These are phyloP conservation scores for Xylaria sp. DNA, from an alignment of 2,329 filamentous ascomycete genomes.

Conservation along the genomic window DNA sequence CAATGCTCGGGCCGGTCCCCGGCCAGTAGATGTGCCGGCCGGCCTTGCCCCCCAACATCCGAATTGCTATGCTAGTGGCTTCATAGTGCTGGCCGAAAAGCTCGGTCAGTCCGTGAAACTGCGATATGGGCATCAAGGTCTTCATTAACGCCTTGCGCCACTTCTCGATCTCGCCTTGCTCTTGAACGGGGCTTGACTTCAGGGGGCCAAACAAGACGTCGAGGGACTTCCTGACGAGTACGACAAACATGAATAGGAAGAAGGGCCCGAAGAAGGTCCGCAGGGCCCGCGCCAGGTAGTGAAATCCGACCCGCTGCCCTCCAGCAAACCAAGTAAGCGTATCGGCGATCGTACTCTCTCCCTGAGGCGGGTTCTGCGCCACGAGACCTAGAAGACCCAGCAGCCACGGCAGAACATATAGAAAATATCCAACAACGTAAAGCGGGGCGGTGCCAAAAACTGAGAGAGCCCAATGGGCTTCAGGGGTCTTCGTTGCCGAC, in stretches of 20 bases:
- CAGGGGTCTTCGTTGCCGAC: constrained; percentile 40
- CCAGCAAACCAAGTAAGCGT: constrained; percentile 54
- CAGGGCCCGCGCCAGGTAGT: constrained; percentile 52
- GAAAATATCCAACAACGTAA: constrained; percentile 41
- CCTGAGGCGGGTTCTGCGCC: constrained; percentile 42
- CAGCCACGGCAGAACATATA: constrained; percentile 50
- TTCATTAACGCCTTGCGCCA: constrained; percentile 51
- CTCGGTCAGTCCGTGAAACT: constrained; percentile 51
- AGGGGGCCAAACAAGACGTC: constrained; percentile 45
- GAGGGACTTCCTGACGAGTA: constrained; percentile 45
- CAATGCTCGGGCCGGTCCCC: constrained; percentile 55
- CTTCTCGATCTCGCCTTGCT: constrained; percentile 41
- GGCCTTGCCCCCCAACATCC: constrained; percentile 54
- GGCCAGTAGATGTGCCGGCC: constrained; percentile 61
- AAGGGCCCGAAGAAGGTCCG: constrained; percentile 46
- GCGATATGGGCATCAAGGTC: constrained; percentile 46
- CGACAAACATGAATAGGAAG: constrained; percentile 47
- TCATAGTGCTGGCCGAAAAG: constrained; percentile 60
- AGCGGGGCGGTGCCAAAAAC: constrained; percentile 49
- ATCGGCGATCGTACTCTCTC: constrained; percentile 41
- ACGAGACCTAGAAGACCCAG: constrained; percentile 47
- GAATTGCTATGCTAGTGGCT: constrained; percentile 52
- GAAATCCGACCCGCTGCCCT: constrained; percentile 49
- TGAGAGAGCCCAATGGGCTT: constrained; percentile 49
- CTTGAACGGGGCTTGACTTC: constrained; percentile 36